These are phyloP conservation scores for Podila epigama DNA, from an alignment of 192 early-diverging fungal genomes.

Conservation along the genomic window DNA sequence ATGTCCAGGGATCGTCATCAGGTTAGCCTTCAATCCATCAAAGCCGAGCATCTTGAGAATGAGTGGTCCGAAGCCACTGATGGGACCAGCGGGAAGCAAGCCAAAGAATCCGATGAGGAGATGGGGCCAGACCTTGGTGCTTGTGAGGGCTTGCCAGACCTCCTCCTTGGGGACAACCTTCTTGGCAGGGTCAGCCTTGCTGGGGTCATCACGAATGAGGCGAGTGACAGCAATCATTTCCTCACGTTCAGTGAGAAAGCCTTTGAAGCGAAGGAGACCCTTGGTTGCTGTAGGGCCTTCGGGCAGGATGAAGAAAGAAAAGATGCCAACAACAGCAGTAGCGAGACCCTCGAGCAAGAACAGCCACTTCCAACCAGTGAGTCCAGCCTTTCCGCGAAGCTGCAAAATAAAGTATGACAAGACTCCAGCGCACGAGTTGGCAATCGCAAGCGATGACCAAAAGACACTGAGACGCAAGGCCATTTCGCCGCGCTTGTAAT, in stretches of 20 bases:
- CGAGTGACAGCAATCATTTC: conserved; percentile 64
- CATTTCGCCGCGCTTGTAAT: conserved; percentile 60
- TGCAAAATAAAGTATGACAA: conserved; percentile 65
- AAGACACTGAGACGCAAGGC: conserved; percentile 58
- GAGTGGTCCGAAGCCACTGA: conserved; percentile 42
- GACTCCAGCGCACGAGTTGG: conserved; percentile 60
- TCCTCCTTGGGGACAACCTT: conserved; percentile 36
- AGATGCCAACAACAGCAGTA: conserved; percentile 56
- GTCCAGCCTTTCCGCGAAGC: conserved; percentile 57
- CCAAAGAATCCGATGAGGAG: conserved; percentile 53
- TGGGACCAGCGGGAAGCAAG: conserved; percentile 33
- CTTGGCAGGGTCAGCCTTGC: conserved; percentile 54
- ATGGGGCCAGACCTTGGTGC: conserved; percentile 40
- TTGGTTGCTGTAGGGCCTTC: conserved; percentile 50
- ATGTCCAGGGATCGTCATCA: conserved; percentile 51
- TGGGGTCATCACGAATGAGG: conserved; percentile 65
- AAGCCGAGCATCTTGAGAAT: conserved; percentile 53
- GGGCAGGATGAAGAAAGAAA: conserved; percentile 67
- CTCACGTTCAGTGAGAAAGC: conserved; percentile 63
- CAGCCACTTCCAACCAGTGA: conserved; percentile 74
- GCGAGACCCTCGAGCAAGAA: conserved; percentile 68
- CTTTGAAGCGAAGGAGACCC: conserved; percentile 36
- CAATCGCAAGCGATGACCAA: conserved; percentile 58
- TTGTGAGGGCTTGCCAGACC: conserved; percentile 26
- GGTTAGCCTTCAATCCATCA: conserved; percentile 39